Evolutionary conservation across 2,329 filamentous ascomycete genomes (phyloP).

Genomic region (Nemania sp.): DNA sequence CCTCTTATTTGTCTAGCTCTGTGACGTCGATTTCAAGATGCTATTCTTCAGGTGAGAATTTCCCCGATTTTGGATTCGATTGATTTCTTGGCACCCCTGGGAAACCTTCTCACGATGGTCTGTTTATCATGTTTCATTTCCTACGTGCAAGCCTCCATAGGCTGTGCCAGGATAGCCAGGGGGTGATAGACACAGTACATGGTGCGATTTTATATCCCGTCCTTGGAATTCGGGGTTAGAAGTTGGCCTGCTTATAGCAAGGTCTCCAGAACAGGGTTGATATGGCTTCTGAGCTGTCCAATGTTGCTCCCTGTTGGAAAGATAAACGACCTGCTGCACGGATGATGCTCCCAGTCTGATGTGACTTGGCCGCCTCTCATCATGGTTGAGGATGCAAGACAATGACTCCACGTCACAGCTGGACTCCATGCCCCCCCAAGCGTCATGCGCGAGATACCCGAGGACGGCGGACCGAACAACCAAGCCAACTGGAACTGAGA

Average conservation of each 20-base stretch:
- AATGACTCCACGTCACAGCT: not conserved
- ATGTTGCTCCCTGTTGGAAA: not conserved
- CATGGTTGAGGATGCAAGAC: not conserved
- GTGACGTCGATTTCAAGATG: slow-evolving; percentile 20
- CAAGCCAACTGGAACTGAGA: too few species aligned
- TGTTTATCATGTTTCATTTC: not conserved
- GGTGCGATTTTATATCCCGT: not conserved
- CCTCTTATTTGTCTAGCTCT: not conserved
- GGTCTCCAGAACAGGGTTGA: not conserved
- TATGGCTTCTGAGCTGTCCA: not conserved
- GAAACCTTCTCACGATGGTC: not conserved
- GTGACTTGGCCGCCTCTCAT: not conserved
- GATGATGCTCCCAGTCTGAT: not conserved
- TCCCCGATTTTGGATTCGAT: not conserved
- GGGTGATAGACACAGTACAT: not conserved
- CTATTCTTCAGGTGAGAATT: slow-evolving; percentile 32
- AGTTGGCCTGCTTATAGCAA: not conserved
- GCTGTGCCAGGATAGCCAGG: not conserved
- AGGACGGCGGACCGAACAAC: too few species aligned
- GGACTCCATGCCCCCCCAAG: not conserved
- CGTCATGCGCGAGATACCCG: too few species aligned
- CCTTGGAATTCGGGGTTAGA: not conserved
- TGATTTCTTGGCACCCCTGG: not conserved
- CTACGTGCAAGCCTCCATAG: not conserved
- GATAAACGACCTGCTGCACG: not conserved